phyloP scores from a whole-genome alignment of 176 grass and related monocot genomes.

The Tillandsia fasciculata region DNA sequence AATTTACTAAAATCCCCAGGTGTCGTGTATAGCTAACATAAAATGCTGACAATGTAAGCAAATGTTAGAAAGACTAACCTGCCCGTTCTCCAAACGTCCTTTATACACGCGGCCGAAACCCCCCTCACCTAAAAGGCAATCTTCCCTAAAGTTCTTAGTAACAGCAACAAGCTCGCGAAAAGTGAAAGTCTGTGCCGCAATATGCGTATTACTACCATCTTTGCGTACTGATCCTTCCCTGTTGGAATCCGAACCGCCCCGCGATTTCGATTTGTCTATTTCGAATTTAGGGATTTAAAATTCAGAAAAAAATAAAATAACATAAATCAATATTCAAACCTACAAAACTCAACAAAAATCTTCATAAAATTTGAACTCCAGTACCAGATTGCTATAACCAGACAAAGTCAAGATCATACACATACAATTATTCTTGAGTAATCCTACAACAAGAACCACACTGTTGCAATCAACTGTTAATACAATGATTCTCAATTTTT shows the following conservation, averaged over 20 bases:
- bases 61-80: slow-evolving; percentile 28
- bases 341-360: neutral
- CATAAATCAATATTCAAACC: neutral
- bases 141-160: neutral
- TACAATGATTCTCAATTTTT: neutral
- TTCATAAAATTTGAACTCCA: neutral
- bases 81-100: slow-evolving; percentile 35
- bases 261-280: neutral
- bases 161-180: neutral
- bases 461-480: neutral
- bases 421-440: neutral
- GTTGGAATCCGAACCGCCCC: neutral
- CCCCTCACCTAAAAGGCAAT: neutral
- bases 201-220: neutral
- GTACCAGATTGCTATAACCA: neutral
- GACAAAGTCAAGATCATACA: neutral
- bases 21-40: neutral
- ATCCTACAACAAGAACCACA: neutral
- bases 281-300: neutral
- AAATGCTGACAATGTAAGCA: slow-evolving; percentile 4
- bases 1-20: slow-evolving; percentile 1
- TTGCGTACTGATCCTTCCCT: neutral
- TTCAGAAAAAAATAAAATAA: neutral
- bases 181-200: neutral
- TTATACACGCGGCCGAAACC: neutral